Base-by-base conservation (phyloP, 2,329 filamentous ascomycete genomes). In the Mycocentrospora acerina region DNA sequence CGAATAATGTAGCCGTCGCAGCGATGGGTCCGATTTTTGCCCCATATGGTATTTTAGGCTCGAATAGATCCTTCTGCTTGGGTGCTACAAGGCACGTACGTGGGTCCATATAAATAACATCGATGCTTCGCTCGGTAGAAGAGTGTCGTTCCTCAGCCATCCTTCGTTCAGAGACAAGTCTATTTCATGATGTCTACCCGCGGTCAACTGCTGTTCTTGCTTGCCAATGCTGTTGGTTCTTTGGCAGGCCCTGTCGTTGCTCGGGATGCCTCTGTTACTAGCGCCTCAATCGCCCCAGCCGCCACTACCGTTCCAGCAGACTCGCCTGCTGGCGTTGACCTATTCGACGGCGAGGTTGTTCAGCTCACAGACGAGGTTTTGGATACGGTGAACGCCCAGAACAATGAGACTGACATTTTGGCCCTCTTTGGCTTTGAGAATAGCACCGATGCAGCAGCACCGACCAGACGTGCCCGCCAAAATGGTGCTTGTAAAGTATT, bases 361-460 rank as follows among this genome's bases (percentile, higher is more conserved):
- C 51, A 55, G 35, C 22, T 55, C 18, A 55, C 49, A 10, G 38
- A 55, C 11, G 35, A 25, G 6, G 38, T 40, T 1, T 18, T 51
- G 24, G 29, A 36, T 11, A 14, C 13, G 11, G 26, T 40, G 17
- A 29, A 26, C 6, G 27, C 29, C 10, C 35, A 47, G 12, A 25
- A 17, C 3, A 37, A 36, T 9, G 29, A 25, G 8, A 29, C 38
- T 7, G 33, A 53, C 12, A 17, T 46, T 4, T 12, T 19, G 17
- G 33, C 36, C 2, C 18, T 48, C 8, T 33, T 31, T 71, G 73
- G 16, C 64, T 77, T 51, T 13, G 42, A 41, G 3, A 26, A 32
- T 8, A 37, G 14, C n/a, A 34, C 33, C 26, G 28, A 27, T 7
- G 32, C 15, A 3, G 15, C 13, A 8, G 17, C 25, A 2, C 5